Percentiles rank a stretch among this genome's conserved stretches.
Conservation (phyloP, 768 basidiomycete species). For the Zangia roseola region DNA sequence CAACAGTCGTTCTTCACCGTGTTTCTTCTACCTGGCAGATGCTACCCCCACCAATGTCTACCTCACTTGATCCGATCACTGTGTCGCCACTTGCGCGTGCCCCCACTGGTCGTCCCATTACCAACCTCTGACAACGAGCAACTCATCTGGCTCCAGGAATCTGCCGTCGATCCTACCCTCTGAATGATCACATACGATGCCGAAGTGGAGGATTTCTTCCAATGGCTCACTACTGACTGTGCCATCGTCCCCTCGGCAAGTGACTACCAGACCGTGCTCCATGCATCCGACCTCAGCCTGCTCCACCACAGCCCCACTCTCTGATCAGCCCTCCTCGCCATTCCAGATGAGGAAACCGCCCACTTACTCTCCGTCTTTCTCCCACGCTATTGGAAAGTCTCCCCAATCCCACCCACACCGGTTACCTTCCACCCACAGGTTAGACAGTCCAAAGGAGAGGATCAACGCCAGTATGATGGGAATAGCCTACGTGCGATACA, state of each 20-base stretch:
- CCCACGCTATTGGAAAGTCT: conserved; percentile 74
- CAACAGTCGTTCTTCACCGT: neutral
- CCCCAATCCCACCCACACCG: conserved; percentile 53
- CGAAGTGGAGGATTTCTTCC: conserved; percentile 40
- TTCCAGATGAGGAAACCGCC: conserved; percentile 39
- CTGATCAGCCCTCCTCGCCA: conserved; percentile 49
- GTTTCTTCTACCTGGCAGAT: conserved; percentile 30
- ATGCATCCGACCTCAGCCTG: conserved; percentile 22
- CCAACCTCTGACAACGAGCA: conserved; percentile 31
- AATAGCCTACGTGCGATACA: too few relatives aligned
- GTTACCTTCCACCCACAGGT: conserved; percentile 49
- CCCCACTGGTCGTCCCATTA: conserved; percentile 21
- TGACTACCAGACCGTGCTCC: conserved; percentile 21
- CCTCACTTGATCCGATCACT: conserved; percentile 41
- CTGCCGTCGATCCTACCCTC: conserved; percentile 48
- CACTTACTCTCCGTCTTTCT: conserved; percentile 55
- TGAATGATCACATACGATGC: conserved; percentile 30
- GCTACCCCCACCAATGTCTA: conserved; percentile 54
- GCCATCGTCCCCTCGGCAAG: conserved; percentile 7
- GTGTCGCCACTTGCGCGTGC: conserved; percentile 30
- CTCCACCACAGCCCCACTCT: conserved; percentile 38
- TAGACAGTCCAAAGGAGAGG: too few relatives aligned
- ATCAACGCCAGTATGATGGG: too few relatives aligned
- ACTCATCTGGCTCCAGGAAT: conserved; percentile 63
- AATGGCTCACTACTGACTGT: conserved; percentile 24